Percentiles rank a stretch among this genome's conserved stretches.
Conservation (phyloP, 129 eudicot species). For the Escallonia herrerae region DNA sequence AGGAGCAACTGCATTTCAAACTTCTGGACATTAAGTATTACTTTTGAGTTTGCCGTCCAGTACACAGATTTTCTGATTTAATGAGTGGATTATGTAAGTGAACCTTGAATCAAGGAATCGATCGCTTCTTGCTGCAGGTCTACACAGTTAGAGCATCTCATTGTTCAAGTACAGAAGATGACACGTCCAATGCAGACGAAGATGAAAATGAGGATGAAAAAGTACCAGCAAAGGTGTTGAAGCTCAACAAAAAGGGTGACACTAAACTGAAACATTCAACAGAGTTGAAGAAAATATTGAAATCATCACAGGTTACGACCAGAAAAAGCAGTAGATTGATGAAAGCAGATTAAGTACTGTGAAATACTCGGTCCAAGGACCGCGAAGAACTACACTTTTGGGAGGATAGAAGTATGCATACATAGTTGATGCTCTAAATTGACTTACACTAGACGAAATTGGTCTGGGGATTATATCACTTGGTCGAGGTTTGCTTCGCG, state of each 20-base stretch:
- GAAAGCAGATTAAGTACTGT: background rate
- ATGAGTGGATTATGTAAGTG: background rate
- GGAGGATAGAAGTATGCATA: too few species aligned
- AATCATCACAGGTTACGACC: constrained; percentile 19
- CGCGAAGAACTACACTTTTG: too few species aligned
- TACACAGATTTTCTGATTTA: background rate
- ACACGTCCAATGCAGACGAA: constrained; percentile 8
- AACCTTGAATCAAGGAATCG: background rate
- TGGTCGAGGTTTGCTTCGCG: too few species aligned
- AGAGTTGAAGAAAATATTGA: constrained; percentile 9
- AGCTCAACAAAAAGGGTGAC: constrained; percentile 14
- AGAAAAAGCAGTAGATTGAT: constrained; percentile 21
- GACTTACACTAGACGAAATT: too few species aligned
- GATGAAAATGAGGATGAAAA: too few species aligned
- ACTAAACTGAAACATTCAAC: constrained; percentile 10
- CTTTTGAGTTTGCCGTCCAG: too few species aligned
- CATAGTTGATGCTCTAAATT: too few species aligned
- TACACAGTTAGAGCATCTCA: constrained; percentile 49
- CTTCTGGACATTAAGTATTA: too few species aligned
- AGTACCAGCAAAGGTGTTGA: constrained; percentile 13
- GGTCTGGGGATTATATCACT: too few species aligned
- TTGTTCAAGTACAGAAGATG: constrained; percentile 10
- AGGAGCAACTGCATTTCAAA: too few species aligned
- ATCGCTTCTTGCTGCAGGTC: constrained; percentile 30
- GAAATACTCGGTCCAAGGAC: too few species aligned